Evolutionary conservation across 352 stramenopile genomes (phyloP).

Genomic region (Aphanomyces invadans): DNA sequence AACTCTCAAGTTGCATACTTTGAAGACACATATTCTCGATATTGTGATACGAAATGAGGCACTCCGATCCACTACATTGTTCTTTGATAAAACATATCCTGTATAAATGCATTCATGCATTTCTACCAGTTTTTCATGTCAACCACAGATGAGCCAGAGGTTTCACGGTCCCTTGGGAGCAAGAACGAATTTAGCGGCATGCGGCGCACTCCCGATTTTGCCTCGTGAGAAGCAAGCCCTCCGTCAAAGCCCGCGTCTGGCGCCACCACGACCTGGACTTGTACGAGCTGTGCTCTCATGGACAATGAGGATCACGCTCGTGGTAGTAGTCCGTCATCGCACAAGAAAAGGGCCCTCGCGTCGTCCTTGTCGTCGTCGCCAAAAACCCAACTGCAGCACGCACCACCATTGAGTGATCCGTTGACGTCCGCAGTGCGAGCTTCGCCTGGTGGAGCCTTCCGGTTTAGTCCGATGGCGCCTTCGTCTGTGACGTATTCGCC

Average conservation of each 20-base stretch:
- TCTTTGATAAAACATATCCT: too few species aligned
- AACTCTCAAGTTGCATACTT: not conserved
- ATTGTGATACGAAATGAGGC: too few species aligned
- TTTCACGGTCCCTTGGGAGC: not conserved
- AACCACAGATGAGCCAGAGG: not conserved
- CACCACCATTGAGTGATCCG: too few species aligned
- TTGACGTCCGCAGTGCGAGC: not conserved
- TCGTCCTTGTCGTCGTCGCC: too few species aligned
- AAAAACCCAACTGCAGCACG: too few species aligned
- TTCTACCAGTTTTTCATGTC: not conserved
- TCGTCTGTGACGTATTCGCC: conserved; percentile 19
- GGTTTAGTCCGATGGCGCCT: conserved; percentile 3
- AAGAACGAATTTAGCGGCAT: not conserved
- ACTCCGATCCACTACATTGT: not conserved
- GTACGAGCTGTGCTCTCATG: not conserved
- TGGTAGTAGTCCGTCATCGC: not conserved
- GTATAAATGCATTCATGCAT: not conserved
- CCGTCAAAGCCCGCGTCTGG: not conserved
- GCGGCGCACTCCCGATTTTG: not conserved
- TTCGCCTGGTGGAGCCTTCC: not conserved
- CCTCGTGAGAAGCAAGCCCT: not conserved
- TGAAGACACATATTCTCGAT: not conserved
- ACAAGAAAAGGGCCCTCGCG: not conserved
- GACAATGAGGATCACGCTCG: not conserved
- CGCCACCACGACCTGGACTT: not conserved